These are phyloP conservation scores for Bolboschoenus planiculmis DNA, from an alignment of 176 grass and related monocot genomes.

Conservation along the genomic window DNA sequence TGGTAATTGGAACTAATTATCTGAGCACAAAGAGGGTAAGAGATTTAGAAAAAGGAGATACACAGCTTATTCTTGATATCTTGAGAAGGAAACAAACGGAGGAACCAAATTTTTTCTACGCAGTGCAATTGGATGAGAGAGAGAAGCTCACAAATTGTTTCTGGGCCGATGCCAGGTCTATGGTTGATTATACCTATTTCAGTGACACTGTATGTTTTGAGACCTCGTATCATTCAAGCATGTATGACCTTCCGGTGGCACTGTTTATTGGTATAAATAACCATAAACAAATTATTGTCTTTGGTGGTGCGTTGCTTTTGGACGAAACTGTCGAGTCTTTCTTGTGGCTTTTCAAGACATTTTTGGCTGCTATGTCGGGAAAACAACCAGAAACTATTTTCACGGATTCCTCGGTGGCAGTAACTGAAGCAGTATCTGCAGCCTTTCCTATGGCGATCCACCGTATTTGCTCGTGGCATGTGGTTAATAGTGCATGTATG, in stretches of 20 bases:
- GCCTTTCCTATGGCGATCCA: slow-evolving; percentile 23
- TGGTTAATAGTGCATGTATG: slow-evolving; percentile 30
- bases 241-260: slow-evolving; percentile 36
- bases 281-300: slow-evolving; percentile 40
- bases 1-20: slow-evolving; percentile 18
- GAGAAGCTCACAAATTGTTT: slow-evolving; percentile 38
- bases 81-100: slow-evolving; percentile 43
- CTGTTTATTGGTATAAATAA: slow-evolving; percentile 40
- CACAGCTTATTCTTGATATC: slow-evolving; percentile 37
- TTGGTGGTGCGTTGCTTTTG: slow-evolving; percentile 41
- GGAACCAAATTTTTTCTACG: slow-evolving; percentile 40
- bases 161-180: slow-evolving; percentile 30
- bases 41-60: slow-evolving; percentile 35
- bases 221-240: slow-evolving; percentile 23
- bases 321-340: slow-evolving; percentile 35
- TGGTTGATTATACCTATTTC: slow-evolving; percentile 36
- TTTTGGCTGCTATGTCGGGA: slow-evolving; percentile 34
- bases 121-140: slow-evolving; percentile 40
- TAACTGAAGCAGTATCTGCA: slow-evolving; percentile 25
- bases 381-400: slow-evolving; percentile 42
- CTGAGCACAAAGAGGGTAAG: slow-evolving; percentile 25
- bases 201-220: slow-evolving; percentile 34
- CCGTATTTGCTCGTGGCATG: slow-evolving; percentile 30
- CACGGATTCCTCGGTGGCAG: slow-evolving; percentile 30
- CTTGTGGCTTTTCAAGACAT: slow-evolving; percentile 38